Conservation (phyloP, 139 green algal genomes). For the Desmodesmus armatus region DNA sequence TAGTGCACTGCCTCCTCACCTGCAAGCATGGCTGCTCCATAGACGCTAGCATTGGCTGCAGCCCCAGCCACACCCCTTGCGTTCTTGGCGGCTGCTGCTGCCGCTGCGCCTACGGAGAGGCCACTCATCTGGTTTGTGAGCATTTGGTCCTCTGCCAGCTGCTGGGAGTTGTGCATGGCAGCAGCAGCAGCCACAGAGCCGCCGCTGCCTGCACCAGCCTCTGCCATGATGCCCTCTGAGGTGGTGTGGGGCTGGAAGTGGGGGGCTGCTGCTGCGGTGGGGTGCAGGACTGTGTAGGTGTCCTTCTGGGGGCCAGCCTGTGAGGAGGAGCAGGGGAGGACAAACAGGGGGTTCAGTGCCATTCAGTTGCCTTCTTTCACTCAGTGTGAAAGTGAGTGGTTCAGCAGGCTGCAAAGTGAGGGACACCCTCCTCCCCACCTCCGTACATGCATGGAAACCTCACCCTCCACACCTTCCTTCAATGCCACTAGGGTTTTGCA, state of each 20-base stretch:
- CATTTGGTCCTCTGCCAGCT: neutral
- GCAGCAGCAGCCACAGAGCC: no score
- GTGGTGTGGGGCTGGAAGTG: neutral
- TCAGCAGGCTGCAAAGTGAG: neutral
- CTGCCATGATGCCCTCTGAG: neutral
- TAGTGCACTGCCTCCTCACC: neutral
- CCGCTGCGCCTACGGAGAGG: neutral
- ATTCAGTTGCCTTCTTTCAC: neutral
- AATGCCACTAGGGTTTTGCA: no score
- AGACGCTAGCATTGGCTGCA: neutral
- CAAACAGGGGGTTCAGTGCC: neutral
- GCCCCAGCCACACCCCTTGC: neutral
- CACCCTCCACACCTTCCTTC: neutral
- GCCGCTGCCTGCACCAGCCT: neutral
- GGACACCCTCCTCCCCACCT: neutral
- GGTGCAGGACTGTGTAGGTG: conserved; percentile 14
- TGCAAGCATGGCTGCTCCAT: conserved; percentile 5
- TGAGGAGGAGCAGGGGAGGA: neutral
- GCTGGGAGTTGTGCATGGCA: neutral
- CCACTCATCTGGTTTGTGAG: no score
- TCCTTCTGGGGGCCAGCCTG: conserved; percentile 2
- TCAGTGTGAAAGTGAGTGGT: neutral
- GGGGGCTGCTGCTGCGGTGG: neutral
- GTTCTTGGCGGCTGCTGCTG: neutral
- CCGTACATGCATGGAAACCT: neutral